phyloP scores from a whole-genome alignment of 2,329 filamentous ascomycete genomes.

The Chrysoporthe austroafricana region DNA sequence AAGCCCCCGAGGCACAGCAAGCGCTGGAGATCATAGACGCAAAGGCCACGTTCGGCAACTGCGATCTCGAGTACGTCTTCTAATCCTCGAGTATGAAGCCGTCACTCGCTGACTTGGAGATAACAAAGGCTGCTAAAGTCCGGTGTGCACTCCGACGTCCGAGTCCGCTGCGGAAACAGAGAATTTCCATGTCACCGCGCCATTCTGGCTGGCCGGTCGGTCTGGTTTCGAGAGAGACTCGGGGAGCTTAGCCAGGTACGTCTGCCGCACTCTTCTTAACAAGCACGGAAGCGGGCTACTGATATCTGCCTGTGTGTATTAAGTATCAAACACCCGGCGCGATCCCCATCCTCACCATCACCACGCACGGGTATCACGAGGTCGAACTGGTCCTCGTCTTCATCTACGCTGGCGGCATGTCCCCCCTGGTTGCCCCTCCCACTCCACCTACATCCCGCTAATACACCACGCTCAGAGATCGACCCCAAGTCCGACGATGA shows the following conservation, averaged over 20 bases:
- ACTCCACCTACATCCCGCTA: neutral
- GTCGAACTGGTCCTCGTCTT: constrained; percentile 1
- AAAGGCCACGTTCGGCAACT: constrained; percentile 8
- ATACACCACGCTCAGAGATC: neutral
- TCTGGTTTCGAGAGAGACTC: constrained; percentile 11
- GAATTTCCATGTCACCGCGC: constrained; percentile 13
- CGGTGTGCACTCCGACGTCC: constrained; percentile 12
- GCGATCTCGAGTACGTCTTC: constrained; percentile 2
- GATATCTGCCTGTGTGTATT: neutral
- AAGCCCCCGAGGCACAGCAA: neutral
- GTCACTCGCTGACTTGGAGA: neutral
- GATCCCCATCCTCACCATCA: neutral
- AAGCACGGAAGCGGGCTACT: neutral
- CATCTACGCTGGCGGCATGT: constrained; percentile 7
- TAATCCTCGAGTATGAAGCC: neutral
- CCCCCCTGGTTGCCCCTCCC: neutral
- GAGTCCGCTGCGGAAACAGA: neutral
- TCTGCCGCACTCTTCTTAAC: rapidly evolving
- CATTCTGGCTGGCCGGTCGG: neutral
- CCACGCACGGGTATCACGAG: neutral
- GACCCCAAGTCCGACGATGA: neutral
- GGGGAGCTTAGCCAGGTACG: neutral
- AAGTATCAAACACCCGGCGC: neutral
- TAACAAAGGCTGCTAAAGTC: neutral
- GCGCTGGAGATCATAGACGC: neutral